Conservation (phyloP, 495 filamentous ascomycete species). For the Xylaria intraflava region DNA sequence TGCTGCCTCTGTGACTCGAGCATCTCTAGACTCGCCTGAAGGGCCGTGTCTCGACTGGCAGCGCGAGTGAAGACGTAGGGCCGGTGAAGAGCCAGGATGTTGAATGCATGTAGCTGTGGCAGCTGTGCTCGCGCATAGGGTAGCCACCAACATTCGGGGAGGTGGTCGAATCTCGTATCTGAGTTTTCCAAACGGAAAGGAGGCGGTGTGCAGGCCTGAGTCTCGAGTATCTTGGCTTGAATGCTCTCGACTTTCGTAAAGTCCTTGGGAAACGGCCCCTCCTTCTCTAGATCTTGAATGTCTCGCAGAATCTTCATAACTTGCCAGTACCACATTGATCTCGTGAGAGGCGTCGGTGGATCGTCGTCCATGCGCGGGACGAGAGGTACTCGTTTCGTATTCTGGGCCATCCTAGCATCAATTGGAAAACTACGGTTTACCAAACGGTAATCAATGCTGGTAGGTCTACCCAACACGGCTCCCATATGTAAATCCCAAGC, state of each 20-base stretch:
- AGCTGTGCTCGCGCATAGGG: constrained; percentile 39
- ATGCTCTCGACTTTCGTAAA: constrained; percentile 48
- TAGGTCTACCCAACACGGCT: constrained; percentile 52
- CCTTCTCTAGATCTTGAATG: constrained; percentile 43
- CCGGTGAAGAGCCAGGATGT: constrained; percentile 55
- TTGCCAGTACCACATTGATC: constrained; percentile 31
- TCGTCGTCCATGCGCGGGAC: constrained; percentile 29
- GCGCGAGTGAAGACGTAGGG: constrained; percentile 56
- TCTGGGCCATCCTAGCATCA: constrained; percentile 30
- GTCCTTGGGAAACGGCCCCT: constrained; percentile 46
- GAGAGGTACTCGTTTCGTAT: constrained; percentile 29
- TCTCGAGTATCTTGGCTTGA: constrained; percentile 42
- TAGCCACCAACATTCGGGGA: constrained; percentile 48
- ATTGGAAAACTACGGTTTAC: constrained; percentile 35
- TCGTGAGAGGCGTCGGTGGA: constrained; percentile 39
- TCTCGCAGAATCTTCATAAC: constrained; percentile 29
- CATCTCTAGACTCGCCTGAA: constrained; percentile 50
- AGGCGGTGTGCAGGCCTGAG: constrained; percentile 43
- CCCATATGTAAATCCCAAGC: constrained; percentile 56
- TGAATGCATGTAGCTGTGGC: constrained; percentile 43
- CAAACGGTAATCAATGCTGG: constrained; percentile 42
- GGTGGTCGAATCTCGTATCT: constrained; percentile 47
- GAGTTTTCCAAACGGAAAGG: constrained; percentile 47
- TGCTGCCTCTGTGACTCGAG: constrained; percentile 47
- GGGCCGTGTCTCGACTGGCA: constrained; percentile 43